Evolutionary conservation across 495 filamentous ascomycete species (phyloP).

Genomic region (Bathelium albidoporum): DNA sequence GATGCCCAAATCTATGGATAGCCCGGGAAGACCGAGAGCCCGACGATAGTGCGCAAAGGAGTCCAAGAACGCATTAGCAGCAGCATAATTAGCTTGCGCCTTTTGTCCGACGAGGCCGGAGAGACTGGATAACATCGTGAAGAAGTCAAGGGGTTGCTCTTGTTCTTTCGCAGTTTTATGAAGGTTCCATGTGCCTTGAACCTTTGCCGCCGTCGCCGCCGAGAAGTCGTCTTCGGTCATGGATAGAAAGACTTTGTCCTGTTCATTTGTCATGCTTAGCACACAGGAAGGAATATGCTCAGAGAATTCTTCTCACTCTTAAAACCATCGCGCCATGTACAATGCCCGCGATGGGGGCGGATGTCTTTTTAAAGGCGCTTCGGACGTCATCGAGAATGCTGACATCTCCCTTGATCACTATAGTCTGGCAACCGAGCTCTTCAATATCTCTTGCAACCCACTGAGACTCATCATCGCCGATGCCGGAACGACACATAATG

Average conservation of each 20-base stretch:
- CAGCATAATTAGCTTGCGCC: constrained; percentile 12
- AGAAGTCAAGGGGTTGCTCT: constrained; percentile 15
- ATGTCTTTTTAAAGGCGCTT: neutral
- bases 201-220: constrained; percentile 2
- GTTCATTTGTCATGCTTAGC: neutral
- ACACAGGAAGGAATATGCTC: neutral
- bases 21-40: constrained; percentile 5
- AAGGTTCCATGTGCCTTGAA: constrained; percentile 13
- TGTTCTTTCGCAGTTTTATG: neutral
- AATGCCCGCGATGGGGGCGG: constrained; percentile 3
- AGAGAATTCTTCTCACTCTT: too few species aligned
- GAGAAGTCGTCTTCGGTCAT: neutral
- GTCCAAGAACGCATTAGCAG: constrained; percentile 11
- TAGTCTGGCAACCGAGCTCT: neutral
- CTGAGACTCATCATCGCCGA: neutral
- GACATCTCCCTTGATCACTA: neutral
- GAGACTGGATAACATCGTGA: constrained; percentile 10
- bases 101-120: constrained; percentile 8
- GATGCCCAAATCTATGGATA: constrained; percentile 8
- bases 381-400: neutral
- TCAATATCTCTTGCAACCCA: neutral
- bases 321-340: constrained; percentile 10
- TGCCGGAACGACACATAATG: neutral
- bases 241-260: neutral
- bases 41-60: constrained; percentile 9